Evolutionary conservation across 2,329 filamentous ascomycete species (phyloP), one percentile per base, ranked within the genome.

Genomic region (Trichoderma endophyticum): DNA sequence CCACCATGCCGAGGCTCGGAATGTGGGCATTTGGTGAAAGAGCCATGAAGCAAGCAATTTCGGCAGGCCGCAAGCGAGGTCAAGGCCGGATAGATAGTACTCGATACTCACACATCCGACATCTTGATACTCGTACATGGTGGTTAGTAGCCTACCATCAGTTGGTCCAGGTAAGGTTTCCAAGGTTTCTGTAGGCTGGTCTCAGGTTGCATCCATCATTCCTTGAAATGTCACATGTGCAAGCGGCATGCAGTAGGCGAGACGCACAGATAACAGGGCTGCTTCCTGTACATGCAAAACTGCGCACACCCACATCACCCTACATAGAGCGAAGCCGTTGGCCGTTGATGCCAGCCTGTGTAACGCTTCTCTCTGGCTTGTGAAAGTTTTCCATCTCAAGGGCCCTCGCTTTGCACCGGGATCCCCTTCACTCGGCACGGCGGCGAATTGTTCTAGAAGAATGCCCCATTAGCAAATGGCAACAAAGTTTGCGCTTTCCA

Each of bases 391-490:
- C 43, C 36, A 21, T 9, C 18, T 12, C 14, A 15, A 15, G 26
- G 28, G 34, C 26, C 26, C 48, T 48, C 32, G 18, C 18, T 43
- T 24, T 68, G 26, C 5, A 14, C 36, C 18, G 34, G 32, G 24
- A 30, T 43, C 43, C 11, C n/a, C 18, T 11, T 15, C 32, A 2
- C n/a, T 59, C 24, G 26, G 36, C 54, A 61, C 18, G 28, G 43
- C 51, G 54, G 36, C 36, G 56, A 69, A 69, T n/a, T 48, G 56
- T 69, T 69, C 66, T 61, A 61, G 66, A 69, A 69, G 26, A 21
- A 61, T 61, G 24, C 36, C 36, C 21, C 6, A 69, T 69, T 69
- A 69, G 66, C 66, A 61, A 43, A 61, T 69, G 66, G 66, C 66
- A 69, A 61, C 28, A 60, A 21, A 61, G 56, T 69, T 30, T 24